Conservation (phyloP, 2,329 filamentous ascomycete genomes). For the Gyromitra esculenta region DNA sequence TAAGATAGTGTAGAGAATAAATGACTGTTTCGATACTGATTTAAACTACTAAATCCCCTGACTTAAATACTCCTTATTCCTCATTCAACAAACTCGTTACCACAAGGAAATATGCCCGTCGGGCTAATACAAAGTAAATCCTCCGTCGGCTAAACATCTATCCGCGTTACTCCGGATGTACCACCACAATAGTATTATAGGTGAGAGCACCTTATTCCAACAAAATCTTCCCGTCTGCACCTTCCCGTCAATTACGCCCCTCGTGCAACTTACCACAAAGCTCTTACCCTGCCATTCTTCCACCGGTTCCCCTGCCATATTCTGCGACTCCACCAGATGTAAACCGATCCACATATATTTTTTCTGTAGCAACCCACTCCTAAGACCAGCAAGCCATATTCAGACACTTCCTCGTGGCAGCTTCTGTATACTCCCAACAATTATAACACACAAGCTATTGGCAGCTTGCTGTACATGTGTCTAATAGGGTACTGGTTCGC, state of each 20-base stretch:
- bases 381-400: not conserved
- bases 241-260: constrained; percentile 30
- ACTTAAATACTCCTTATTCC: too few species aligned
- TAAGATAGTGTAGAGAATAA: too few species aligned
- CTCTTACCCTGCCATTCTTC: not conserved
- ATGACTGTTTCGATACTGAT: too few species aligned
- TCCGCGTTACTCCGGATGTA: too few species aligned
- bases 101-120: too few species aligned
- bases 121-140: too few species aligned
- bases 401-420: constrained; percentile 1
- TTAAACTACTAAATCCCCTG: too few species aligned
- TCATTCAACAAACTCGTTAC: too few species aligned
- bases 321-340: not conserved
- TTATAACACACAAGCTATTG: not conserved
- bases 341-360: not conserved
- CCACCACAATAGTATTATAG: too few species aligned
- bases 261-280: constrained; percentile 23
- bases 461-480: not conserved
- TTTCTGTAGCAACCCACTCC: not conserved
- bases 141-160: too few species aligned
- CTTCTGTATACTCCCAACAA: not conserved
- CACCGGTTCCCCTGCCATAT: not conserved
- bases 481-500: not conserved
- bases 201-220: too few species aligned
- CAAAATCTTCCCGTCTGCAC: constrained; percentile 22